These are phyloP conservation scores for Orbilia brochopaga DNA, from an alignment of 2,329 filamentous ascomycete species.

Conservation along the genomic window DNA sequence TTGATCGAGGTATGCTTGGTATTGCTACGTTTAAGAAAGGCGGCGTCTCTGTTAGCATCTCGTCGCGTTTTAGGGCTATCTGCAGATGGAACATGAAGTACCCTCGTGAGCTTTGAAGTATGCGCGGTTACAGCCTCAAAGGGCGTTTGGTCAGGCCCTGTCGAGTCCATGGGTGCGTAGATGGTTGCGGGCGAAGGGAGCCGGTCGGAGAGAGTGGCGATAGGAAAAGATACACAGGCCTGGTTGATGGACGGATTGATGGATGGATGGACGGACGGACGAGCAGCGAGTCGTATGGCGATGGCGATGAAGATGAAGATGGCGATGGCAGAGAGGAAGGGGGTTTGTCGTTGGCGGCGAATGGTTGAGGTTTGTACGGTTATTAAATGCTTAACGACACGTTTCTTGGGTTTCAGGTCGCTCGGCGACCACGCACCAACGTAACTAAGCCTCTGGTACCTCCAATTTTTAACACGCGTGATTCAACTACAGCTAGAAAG, in stretches of 20 bases:
- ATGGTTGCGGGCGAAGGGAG: conserved; percentile 7
- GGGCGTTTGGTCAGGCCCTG: conserved; percentile 86
- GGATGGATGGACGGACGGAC: not conserved
- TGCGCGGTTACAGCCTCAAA: conserved; percentile 89
- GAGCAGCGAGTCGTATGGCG: no score
- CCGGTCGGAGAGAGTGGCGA: conserved; percentile 4
- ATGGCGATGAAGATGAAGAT: not conserved
- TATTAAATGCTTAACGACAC: not conserved
- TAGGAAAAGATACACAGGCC: not conserved
- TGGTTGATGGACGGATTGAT: not conserved
- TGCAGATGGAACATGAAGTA: conserved; percentile 60
- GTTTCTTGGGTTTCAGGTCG: not conserved
- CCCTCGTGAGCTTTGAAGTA: conserved; percentile 75
- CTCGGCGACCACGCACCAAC: not conserved
- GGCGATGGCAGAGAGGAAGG: not conserved
- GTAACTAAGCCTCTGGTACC: no score
- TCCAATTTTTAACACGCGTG: no score
- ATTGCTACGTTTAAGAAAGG: conserved; percentile 67
- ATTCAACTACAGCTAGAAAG: no score
- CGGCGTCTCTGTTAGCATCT: conserved; percentile 35
- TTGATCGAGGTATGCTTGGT: conserved; percentile 91
- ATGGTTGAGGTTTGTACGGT: not conserved
- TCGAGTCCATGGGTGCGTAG: conserved; percentile 63
- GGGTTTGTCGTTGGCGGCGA: not conserved
- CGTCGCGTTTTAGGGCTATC: not conserved